Evolutionary conservation across 78 protist species (phyloP).

Genomic region (Trichosphaerium sp.): DNA sequence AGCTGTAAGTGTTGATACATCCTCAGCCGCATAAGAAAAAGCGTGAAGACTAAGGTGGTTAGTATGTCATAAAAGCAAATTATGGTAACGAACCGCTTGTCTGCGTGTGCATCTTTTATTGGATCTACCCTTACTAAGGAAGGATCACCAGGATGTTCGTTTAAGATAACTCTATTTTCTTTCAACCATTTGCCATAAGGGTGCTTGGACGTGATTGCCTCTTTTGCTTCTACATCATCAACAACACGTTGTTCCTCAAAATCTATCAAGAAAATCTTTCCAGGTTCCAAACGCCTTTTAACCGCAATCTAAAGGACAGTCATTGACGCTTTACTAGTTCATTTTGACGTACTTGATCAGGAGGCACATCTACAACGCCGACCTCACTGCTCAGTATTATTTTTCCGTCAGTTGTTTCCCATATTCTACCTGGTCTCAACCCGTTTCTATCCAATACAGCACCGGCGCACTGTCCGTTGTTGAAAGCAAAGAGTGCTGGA

Average conservation of each 20-base stretch:
- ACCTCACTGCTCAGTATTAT: slow-evolving; percentile 56
- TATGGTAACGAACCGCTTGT: too few relatives aligned
- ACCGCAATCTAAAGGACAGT: background rate
- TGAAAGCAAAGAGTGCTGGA: slow-evolving; percentile 73
- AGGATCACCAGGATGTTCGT: background rate
- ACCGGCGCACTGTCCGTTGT: slow-evolving; percentile 67
- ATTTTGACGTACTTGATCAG: background rate
- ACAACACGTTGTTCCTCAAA: slow-evolving; percentile 17
- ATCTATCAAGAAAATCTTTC: slow-evolving; percentile 61
- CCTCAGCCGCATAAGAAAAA: too few relatives aligned
- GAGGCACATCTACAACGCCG: slow-evolving; percentile 27
- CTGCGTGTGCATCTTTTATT: too few relatives aligned
- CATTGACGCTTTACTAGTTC: background rate
- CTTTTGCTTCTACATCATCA: slow-evolving; percentile 46
- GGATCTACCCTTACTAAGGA: too few relatives aligned
- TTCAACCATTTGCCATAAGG: slow-evolving; percentile 17
- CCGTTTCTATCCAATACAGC: slow-evolving; percentile 80
- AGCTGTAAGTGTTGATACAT: background rate
- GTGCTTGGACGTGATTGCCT: slow-evolving; percentile 6
- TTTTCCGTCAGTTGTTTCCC: slow-evolving; percentile 47
- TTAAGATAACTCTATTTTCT: background rate
- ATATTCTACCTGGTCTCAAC: slow-evolving; percentile 71
- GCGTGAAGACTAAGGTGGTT: too few relatives aligned
- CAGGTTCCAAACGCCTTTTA: slow-evolving; percentile 74
- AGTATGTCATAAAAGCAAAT: too few relatives aligned